Evolutionary conservation across 139 green algal genomes (phyloP).

Genomic region (Diplosphaera chodatii): DNA sequence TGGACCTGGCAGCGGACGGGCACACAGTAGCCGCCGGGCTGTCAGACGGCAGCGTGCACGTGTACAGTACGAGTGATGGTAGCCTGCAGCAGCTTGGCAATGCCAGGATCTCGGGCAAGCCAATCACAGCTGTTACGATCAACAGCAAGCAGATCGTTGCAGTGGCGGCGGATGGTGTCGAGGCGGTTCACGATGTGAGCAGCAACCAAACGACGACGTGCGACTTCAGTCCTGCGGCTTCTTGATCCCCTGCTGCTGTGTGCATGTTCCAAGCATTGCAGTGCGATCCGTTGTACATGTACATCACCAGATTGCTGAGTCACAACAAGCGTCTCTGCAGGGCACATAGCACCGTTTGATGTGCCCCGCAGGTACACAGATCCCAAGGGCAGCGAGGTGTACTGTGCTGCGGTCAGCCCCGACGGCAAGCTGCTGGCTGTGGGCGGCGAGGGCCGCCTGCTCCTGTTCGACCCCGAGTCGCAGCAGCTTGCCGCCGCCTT

Average conservation of each 20-base stretch:
- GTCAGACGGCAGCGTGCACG: not conserved
- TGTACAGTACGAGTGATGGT: not conserved
- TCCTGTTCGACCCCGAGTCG: conserved; percentile 70
- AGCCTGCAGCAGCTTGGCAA: not conserved
- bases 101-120: too few species aligned
- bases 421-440: conserved; percentile 47
- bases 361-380: not conserved
- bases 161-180: not conserved
- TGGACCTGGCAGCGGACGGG: not conserved
- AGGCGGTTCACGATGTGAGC: too few species aligned
- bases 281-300: too few species aligned
- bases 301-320: too few species aligned
- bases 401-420: conserved; percentile 9
- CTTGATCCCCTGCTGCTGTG: too few species aligned
- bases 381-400: not conserved
- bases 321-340: too few species aligned
- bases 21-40: not conserved
- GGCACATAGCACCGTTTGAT: not conserved
- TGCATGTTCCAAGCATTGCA: too few species aligned
- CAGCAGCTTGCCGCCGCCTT: conserved; percentile 33
- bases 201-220: too few species aligned
- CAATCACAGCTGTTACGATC: not conserved
- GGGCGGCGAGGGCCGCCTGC: conserved; percentile 53
- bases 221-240: too few species aligned
- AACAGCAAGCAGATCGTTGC: not conserved